Conservation (phyloP, 768 basidiomycete species). For the Russula griseocarnosa region DNA sequence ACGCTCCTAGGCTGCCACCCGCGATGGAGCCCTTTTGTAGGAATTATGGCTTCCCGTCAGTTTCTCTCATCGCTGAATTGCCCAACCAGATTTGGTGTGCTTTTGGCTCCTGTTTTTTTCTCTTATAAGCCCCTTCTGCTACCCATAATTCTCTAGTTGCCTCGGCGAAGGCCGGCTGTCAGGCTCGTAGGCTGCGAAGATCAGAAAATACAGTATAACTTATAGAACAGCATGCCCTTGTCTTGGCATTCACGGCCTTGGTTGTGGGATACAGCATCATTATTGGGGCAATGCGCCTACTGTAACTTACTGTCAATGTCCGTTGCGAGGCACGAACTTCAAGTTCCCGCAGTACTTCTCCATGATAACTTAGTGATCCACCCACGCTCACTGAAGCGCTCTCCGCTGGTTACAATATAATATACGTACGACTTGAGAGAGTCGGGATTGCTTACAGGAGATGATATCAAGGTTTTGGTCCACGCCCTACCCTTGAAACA, state of each 20-base stretch:
- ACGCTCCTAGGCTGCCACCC: background rate
- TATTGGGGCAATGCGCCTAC: background rate
- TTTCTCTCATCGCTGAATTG: background rate
- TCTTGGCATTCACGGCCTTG: background rate
- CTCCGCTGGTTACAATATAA: background rate
- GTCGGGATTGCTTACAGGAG: background rate
- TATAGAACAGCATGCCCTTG: background rate
- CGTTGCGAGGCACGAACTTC: background rate
- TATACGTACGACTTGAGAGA: background rate
- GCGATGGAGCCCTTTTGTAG: background rate
- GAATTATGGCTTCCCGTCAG: background rate
- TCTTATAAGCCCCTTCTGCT: background rate
- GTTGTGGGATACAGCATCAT: background rate
- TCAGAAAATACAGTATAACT: background rate
- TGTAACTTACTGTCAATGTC: background rate
- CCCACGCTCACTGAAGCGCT: background rate
- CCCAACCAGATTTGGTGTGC: background rate
- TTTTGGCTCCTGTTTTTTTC: background rate
- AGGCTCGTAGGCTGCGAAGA: background rate
- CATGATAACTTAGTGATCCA: background rate
- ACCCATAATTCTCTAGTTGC: background rate
- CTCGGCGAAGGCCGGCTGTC: background rate
- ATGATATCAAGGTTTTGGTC: background rate
- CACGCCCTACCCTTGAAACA: background rate
- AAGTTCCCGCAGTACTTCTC: background rate